Evolutionary conservation across 1,284 basidiomycete genomes (phyloP).

Genomic region (Puccinia coronata): DNA sequence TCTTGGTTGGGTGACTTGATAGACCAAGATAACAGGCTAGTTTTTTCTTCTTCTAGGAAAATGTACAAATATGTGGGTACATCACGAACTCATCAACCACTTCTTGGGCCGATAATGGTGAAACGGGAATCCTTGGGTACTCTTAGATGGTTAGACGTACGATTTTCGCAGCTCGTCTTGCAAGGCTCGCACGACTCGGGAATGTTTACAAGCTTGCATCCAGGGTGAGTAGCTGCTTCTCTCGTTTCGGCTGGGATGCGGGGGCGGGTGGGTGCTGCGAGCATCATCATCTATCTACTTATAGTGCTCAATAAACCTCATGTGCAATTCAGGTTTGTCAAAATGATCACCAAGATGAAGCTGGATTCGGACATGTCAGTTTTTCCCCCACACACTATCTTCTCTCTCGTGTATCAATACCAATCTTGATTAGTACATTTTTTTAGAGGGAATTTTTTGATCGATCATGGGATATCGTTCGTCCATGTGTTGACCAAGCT

Average conservation of each 20-base stretch:
- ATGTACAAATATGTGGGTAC: too few relatives aligned
- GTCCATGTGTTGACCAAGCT: slow-evolving; percentile 33
- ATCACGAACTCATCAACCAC: neutral
- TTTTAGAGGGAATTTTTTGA: slow-evolving; percentile 28
- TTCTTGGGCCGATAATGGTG: neutral
- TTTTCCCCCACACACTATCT: neutral
- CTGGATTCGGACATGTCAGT: slow-evolving; percentile 39
- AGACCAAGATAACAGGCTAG: neutral
- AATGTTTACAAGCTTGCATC: slow-evolving; percentile 35
- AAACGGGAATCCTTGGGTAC: too few relatives aligned
- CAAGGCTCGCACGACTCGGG: slow-evolving; percentile 42
- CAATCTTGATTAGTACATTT: neutral
- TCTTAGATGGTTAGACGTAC: slow-evolving; percentile 27
- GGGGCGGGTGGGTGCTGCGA: too few relatives aligned
- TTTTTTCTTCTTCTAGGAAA: neutral
- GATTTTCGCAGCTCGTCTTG: slow-evolving; percentile 35
- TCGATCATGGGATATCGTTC: slow-evolving; percentile 36
- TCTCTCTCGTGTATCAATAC: neutral
- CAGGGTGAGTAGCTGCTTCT: slow-evolving; percentile 12
- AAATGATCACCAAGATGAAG: slow-evolving; percentile 44
- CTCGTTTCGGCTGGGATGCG: neutral
- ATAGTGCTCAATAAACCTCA: neutral
- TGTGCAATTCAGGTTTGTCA: slow-evolving; percentile 16
- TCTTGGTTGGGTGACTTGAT: slow-evolving; percentile 43
- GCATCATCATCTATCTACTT: too few relatives aligned